Evolutionary conservation across 441 rosid genomes (phyloP), one percentile per base, ranked within the genome.

Genomic region (Syzygium syzygioides): DNA sequence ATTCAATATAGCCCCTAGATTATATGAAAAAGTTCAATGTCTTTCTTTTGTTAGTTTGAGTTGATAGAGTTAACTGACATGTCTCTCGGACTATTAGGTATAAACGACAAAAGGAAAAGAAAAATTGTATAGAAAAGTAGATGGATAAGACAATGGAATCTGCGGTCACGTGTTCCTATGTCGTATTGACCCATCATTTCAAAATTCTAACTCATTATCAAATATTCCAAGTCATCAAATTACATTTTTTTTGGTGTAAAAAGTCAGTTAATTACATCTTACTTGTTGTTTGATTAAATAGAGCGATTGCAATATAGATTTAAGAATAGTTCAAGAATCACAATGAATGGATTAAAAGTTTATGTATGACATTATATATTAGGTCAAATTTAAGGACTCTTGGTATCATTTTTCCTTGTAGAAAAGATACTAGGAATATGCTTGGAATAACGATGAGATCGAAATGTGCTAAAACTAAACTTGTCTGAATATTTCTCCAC

Each of bases 221-320:
- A 64, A 30, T 30, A 68, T 34, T 68, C 26, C 48, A 18, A 30
- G 12, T 30, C 41, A 30, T 64, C 26, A 45, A 45, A 45, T 45
- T 7, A 45, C 48, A 7, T 45, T 45, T 45, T 45, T 45, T 45
- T 45, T 45, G 7, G 9, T 45, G 48, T 45, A 45, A 45, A 45
- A 45, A 6, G 48, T 45, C 48, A 7, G 48, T 45, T 1, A 66
- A 66, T 66, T 66, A 66, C 25, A 32, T 32, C 1, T 32, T 2
- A 34, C 80, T 71, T 71, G 30, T 4, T 59, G 50, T 34, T 19
- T 34, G 48, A 68, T 37, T 20, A 34, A 68, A 71, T 3, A 71
- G 11, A 37, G 20, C 2, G 0, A 11, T 1, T 19, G 5, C 25
- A 68, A 1, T 34, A 0, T 10, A 11, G 11, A 71, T 71, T 32